Evolutionary conservation across 2,329 filamentous ascomycete genomes (phyloP), one percentile per base, ranked within the genome.

Genomic region (Fusarium sp.): DNA sequence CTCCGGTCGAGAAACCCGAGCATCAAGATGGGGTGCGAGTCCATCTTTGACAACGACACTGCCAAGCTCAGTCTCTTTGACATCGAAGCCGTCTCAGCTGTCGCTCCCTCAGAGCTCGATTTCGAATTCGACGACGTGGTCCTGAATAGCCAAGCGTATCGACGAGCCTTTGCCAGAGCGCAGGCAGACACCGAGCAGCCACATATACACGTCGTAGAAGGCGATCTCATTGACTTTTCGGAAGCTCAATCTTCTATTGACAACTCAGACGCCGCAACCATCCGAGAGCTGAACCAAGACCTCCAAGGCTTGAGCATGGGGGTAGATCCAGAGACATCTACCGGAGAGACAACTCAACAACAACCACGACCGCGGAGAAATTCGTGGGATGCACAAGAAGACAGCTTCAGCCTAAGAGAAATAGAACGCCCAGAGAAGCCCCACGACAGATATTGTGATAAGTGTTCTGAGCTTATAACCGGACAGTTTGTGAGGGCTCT

Each of bases 101-200:
- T 65, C 4, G 63, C 54, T 10, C 63, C 63, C 8, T 65, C 63
- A 32, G 63, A 65, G 32, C 63, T 65, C 12, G 63, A 65, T 7
- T 60, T 65, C 5, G 63, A 60, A 8, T 65, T 65, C 6, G 63
- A 65, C n/a, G 25, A 50, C 20, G 2, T 65, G 40, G 63, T 65
- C 2, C 32, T 65, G 11, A 65, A 60, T 10, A 65, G 63, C 40
- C 52, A 50, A 27, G 54, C 22, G 11, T 60, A 65, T 32, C 33
- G 63, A 38, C 63, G 63, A 9, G 63, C 17, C 1, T 60, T 60
- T 22, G 63, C 32, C 2, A 65, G 9, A 14, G 63, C 54, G 4
- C 63, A 50, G 14, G 22, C 40, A 9, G 32, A 50, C 5, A 37
- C 15, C 4, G n/a, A 59, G 4, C 38, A n/a, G 6, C 54, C 17